Base-by-base conservation (phyloP, 352 stramenopile genomes). In the Pythium biforme region DNA sequence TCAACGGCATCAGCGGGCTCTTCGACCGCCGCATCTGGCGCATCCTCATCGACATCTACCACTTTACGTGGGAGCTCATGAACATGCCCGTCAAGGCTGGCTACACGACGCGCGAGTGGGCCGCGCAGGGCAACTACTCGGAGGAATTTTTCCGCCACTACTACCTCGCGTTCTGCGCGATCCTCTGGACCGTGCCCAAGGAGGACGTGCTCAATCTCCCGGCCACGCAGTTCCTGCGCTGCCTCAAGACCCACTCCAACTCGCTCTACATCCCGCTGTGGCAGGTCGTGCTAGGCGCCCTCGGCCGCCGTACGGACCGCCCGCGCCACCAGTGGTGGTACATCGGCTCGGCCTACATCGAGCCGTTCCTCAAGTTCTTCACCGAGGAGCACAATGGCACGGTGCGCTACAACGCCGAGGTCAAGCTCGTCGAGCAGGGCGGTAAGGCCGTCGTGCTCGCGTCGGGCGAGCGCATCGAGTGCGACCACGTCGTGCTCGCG, bases 261-360 rank as follows among this genome's bases (percentile, higher is more conserved):
- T 93, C 83, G 57, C 73, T 94, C 39, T 94, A 94, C 74, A 92
- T 94, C 43, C 86, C 86, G 40, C 62, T 94, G 33, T 94, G 86
- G 86, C 83, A 94, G 60, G 86, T 94, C 22, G 72, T 94, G 59
- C 70, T 94, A 4, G 81, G 83, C 22, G 83, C 83, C 20, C 62
- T 94, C 5, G 82, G 82, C 37, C 75, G 80, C 40, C 83, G 83
- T 54, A 86, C 83, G 49, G 86, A 93, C 64, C 83, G 86, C 50
- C 86, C 86, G 23, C 89, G 88, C 61, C 86, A 94, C 71, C 71
- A 88, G 22, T 94, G 86, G 86, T 93, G 79, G 73, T 94, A 93
- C 79, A 69, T 92, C 26, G 86, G 86, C 69, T 94, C 86, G 47
- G 77, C 68, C 26, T 94, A 94, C 76, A 82, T 92, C 52, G 75